A percentile compares a stretch with the other conserved stretches of the same genome.
Evolutionary conservation across 1,284 basidiomycete genomes (phyloP).

Genomic region (Grifola frondosa): DNA sequence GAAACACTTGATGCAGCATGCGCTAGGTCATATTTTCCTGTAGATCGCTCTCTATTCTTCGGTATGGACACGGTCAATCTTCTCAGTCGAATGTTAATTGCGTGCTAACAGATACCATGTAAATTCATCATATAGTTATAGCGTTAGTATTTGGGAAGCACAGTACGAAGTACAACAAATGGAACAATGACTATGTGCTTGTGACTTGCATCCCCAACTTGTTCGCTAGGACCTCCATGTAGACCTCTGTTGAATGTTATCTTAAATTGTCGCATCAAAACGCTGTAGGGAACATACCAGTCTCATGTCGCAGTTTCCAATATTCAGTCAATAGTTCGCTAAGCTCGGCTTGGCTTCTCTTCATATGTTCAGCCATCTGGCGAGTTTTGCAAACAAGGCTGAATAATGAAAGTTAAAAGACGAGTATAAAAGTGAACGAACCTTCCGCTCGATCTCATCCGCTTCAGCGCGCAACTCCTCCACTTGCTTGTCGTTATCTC

Average conservation of each 20-base stretch:
- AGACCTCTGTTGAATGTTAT: constrained; percentile 52
- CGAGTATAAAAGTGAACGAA: constrained; percentile 23
- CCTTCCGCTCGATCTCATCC: constrained; percentile 62
- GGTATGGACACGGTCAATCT: too few species aligned
- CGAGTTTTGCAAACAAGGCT: too few species aligned
- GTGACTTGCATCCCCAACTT: constrained; percentile 44
- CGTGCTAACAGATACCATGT: too few species aligned
- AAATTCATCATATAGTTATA: constrained; percentile 5
- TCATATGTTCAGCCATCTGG: constrained; percentile 74
- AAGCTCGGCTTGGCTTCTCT: constrained; percentile 70
- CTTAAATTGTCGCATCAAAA: background rate
- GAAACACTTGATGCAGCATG: constrained; percentile 6
- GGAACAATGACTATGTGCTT: constrained; percentile 18
- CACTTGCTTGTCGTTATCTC: constrained; percentile 73
- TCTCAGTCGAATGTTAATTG: too few species aligned
- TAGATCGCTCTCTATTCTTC: too few species aligned
- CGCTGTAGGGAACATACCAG: constrained; percentile 48
- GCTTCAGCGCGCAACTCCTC: constrained; percentile 72
- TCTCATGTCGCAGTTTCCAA: constrained; percentile 75
- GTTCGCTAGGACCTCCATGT: constrained; percentile 79
- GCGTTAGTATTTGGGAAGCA: background rate
- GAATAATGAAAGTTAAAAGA: constrained; percentile 3
- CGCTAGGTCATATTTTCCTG: too few species aligned
- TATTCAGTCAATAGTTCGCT: constrained; percentile 79
- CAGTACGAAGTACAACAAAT: background rate